Conservation (phyloP, 306 rosid species). For the Albizia julibrissin region DNA sequence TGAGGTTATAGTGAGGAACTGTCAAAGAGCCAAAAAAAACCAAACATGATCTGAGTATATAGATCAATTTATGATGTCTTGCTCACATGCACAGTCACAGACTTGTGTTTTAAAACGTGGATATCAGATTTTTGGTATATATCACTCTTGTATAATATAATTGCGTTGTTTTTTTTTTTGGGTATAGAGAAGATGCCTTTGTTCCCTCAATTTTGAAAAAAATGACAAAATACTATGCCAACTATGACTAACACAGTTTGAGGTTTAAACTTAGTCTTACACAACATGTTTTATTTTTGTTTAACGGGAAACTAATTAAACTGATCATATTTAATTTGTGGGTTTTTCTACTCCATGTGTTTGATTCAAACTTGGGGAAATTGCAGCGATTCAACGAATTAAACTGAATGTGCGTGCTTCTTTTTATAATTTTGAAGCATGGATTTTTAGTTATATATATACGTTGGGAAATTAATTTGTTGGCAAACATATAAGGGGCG, state of each 20-base stretch:
- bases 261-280: background rate
- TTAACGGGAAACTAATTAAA: too few relatives aligned
- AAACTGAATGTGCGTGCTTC: too few relatives aligned
- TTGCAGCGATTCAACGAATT: background rate
- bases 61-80: background rate
- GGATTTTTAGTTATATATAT: background rate
- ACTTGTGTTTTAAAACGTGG: conserved; percentile 8
- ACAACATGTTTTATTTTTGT: too few relatives aligned
- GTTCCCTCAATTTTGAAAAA: conserved; percentile 40
- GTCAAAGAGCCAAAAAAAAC: conserved; percentile 20
- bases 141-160: background rate
- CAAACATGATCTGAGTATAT: conserved; percentile 23
- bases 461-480: background rate
- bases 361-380: background rate
- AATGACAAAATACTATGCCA: conserved; percentile 36
- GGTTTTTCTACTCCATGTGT: too few relatives aligned
- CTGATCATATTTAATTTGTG: background rate
- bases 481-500: background rate
- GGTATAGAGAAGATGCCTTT: conserved; percentile 29
- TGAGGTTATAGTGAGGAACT: conserved; percentile 3
- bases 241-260: background rate
- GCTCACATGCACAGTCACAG: conserved; percentile 30
- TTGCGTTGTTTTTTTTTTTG: background rate
- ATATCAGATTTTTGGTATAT: conserved; percentile 27
- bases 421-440: too few relatives aligned